These are phyloP conservation scores for Lasiosphaeria ovina DNA, from an alignment of 495 filamentous ascomycete species.

Conservation along the genomic window DNA sequence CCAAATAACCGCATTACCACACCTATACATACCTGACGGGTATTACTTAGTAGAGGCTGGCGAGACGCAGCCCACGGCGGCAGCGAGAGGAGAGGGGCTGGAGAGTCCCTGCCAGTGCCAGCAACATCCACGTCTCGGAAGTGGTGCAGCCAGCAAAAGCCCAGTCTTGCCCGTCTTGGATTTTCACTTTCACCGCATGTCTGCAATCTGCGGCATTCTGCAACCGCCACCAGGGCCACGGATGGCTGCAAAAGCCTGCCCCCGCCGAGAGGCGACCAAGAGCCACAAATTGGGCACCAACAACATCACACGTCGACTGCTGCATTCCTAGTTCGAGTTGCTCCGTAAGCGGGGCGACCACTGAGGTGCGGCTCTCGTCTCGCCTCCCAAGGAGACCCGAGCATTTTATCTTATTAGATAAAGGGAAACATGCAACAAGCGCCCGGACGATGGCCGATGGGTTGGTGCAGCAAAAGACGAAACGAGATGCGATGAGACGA, in stretches of 20 bases:
- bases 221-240: not conserved
- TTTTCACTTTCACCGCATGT: constrained; percentile 18
- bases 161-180: constrained; percentile 15
- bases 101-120: not conserved
- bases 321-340: not conserved
- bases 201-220: constrained; percentile 7
- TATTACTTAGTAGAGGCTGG: not conserved
- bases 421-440: too few species aligned
- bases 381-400: too few species aligned
- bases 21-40: not conserved
- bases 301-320: not conserved
- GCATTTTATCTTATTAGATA: too few species aligned
- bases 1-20: constrained; percentile 1
- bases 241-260: not conserved
- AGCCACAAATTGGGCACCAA: constrained; percentile 1
- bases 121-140: constrained; percentile 1
- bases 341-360: too few species aligned
- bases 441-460: too few species aligned
- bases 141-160: too few species aligned
- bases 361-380: too few species aligned
- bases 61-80: not conserved
- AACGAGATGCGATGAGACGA: too few species aligned
- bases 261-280: not conserved
- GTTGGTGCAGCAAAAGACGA: too few species aligned
- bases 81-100: not conserved